Evolutionary conservation across 1,284 basidiomycete species (phyloP), one percentile per base, ranked within the genome.

Genomic region (Boletus semigastroideus): DNA sequence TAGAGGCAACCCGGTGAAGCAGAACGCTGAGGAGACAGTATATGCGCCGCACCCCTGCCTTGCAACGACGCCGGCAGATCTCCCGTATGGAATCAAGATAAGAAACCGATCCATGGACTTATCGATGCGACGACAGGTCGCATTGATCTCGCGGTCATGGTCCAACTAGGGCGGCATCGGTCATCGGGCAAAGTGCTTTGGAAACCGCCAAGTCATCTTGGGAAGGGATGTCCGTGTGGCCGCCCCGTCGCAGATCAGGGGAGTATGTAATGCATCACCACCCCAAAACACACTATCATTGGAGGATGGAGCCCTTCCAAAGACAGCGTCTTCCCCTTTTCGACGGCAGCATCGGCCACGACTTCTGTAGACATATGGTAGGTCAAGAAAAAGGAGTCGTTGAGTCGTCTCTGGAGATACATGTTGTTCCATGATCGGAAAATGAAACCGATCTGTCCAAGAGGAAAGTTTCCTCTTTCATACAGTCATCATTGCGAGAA

Each of bases 171-270:
- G n/a, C n/a, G n/a, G n/a, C n/a, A n/a, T n/a, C n/a, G n/a, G 34
- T 5, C 25, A 31, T 31, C 13, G 25, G 25, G 5, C 25, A 4
- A 25, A 31, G 30, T 31, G 28, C 14, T 45, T 37, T 42, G 28
- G 42, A 42, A 46, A 37, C 27, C 16, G 20, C n/a, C 40, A 17
- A 28, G 19, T 43, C 44, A 31, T 42, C 25, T 39, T 27, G 33
- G 25, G 53, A 42, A 46, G 25, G 19, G 14, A n/a, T n/a, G n/a
- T n/a, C n/a, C n/a, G n/a, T 42, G 44, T n/a, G 33, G 19, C 13
- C 4, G 19, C 25, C 25, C 28, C 30, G 37, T 33, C n/a, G 45
- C 39, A 60, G 45, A 58, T 60, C 58, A 57, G 42, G 42, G 37
- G 33, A 25, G 28, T 11, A 14, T 19, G 7, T 13, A 51, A 27